Evolutionary conservation across 192 early-diverging fungal species (phyloP).

Genomic region (Entophlyctis luteolus): DNA sequence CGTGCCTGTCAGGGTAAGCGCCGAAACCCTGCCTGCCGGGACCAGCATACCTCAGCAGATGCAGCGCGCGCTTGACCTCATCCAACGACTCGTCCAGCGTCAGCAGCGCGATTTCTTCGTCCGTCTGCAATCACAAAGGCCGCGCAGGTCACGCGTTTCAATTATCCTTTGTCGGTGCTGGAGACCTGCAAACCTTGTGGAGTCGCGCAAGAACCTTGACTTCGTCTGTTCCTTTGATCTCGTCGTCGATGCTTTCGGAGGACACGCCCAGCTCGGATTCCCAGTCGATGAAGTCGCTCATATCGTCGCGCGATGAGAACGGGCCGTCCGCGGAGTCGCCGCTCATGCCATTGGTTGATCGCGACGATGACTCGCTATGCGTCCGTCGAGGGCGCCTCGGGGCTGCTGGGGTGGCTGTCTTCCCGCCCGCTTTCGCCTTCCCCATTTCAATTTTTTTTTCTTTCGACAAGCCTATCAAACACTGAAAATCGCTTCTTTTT

Average conservation of each 20-base stretch:
- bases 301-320: conserved; percentile 15
- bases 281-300: conserved; percentile 37
- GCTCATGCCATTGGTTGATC: too few relatives aligned
- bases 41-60: conserved; percentile 32
- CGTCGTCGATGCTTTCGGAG: conserved; percentile 38
- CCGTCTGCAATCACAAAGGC: conserved; percentile 40
- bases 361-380: too few relatives aligned
- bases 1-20: conserved; percentile 29
- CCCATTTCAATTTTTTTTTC: neutral
- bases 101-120: conserved; percentile 44
- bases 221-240: conserved; percentile 50
- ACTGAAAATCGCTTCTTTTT: too few relatives aligned
- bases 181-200: conserved; percentile 32
- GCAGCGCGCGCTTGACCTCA: conserved; percentile 40
- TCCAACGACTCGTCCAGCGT: conserved; percentile 38
- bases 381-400: too few relatives aligned
- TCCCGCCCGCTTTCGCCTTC: neutral
- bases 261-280: conserved; percentile 32
- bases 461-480: too few relatives aligned
- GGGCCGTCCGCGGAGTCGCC: too few relatives aligned
- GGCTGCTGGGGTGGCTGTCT: neutral
- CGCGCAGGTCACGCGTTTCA: too few relatives aligned
- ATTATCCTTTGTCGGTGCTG: neutral
- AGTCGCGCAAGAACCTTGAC: conserved; percentile 39
- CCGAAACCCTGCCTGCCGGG: neutral